These are phyloP conservation scores for Penicillium waksmanii DNA, from an alignment of 495 filamentous ascomycete species.

Conservation along the genomic window DNA sequence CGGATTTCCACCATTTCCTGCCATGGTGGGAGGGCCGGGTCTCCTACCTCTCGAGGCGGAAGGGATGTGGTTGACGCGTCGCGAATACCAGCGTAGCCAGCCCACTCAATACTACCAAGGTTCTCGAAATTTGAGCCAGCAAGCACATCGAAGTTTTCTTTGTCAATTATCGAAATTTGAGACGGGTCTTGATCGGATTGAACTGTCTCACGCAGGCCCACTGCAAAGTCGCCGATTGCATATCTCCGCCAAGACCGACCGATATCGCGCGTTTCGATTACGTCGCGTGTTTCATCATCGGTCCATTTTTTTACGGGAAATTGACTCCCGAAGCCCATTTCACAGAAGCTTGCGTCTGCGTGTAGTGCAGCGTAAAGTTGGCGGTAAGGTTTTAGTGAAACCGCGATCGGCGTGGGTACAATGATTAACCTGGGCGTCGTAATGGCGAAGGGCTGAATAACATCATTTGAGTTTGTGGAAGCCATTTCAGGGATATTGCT, in stretches of 20 bases:
- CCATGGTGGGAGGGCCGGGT: constrained; percentile 27
- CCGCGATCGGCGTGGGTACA: constrained; percentile 28
- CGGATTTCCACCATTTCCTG: constrained; percentile 31
- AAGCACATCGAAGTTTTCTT: constrained; percentile 1
- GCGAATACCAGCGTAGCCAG: constrained; percentile 33
- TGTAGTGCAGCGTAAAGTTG: constrained; percentile 25
- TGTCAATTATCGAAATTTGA: constrained; percentile 5
- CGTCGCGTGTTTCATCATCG: constrained; percentile 25
- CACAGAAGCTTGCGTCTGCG: constrained; percentile 26
- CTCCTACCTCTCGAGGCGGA: constrained; percentile 17
- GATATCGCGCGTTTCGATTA: constrained; percentile 30
- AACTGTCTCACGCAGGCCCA: constrained; percentile 18
- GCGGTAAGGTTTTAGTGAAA: constrained; percentile 21
- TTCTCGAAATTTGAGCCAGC: not conserved
- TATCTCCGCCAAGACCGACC: constrained; percentile 22
- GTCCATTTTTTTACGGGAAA: constrained; percentile 26
- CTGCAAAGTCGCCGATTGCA: constrained; percentile 30
- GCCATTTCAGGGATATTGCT: not conserved
- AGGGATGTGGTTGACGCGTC: constrained; percentile 32
- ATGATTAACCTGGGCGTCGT: constrained; percentile 26
- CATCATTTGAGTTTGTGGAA: not conserved
- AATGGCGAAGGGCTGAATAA: constrained; percentile 18
- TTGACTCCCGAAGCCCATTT: constrained; percentile 26
- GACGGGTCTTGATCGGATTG: not conserved
- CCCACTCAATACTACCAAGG: constrained; percentile 24